These are phyloP conservation scores for Penicillium flavigenum DNA, from an alignment of 495 filamentous ascomycete genomes.

Conservation along the genomic window DNA sequence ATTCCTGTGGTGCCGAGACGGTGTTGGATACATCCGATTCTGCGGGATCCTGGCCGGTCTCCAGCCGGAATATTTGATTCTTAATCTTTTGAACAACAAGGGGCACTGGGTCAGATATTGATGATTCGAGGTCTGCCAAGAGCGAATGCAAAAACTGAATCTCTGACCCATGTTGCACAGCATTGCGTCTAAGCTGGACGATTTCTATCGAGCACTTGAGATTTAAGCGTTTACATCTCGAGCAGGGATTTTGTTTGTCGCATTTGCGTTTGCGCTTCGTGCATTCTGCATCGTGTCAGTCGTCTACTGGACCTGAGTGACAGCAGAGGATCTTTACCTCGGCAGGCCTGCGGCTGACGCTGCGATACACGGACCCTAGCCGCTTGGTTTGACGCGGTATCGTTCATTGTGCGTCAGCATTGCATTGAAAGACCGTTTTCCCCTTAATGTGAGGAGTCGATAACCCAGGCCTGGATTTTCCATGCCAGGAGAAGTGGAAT, in stretches of 20 bases:
- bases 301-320: background rate
- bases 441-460: background rate
- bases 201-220: slow-evolving; percentile 33
- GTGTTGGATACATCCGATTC: slow-evolving; percentile 1
- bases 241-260: slow-evolving; percentile 34
- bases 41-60: slow-evolving; percentile 15
- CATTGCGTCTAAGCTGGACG: slow-evolving; percentile 29
- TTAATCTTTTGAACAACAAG: slow-evolving; percentile 18
- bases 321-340: slow-evolving; percentile 21
- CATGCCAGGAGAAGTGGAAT: background rate
- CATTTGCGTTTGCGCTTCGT: slow-evolving; percentile 36
- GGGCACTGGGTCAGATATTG: slow-evolving; percentile 13
- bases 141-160: slow-evolving; percentile 32
- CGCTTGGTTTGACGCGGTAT: slow-evolving; percentile 10
- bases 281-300: slow-evolving; percentile 27
- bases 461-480: background rate
- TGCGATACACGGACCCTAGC: slow-evolving; percentile 29
- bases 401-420: slow-evolving; percentile 4
- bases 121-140: slow-evolving; percentile 24
- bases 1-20: slow-evolving; percentile 7
- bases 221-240: slow-evolving; percentile 31
- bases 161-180: slow-evolving; percentile 31
- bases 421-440: background rate
- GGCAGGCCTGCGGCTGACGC: slow-evolving; percentile 35
- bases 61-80: slow-evolving; percentile 27